A percentile compares a stretch with the other conserved stretches of the same genome.
Evolutionary conservation across 805 yeast genomes (phyloP).

Genomic region (Ogataea pilisensis): DNA sequence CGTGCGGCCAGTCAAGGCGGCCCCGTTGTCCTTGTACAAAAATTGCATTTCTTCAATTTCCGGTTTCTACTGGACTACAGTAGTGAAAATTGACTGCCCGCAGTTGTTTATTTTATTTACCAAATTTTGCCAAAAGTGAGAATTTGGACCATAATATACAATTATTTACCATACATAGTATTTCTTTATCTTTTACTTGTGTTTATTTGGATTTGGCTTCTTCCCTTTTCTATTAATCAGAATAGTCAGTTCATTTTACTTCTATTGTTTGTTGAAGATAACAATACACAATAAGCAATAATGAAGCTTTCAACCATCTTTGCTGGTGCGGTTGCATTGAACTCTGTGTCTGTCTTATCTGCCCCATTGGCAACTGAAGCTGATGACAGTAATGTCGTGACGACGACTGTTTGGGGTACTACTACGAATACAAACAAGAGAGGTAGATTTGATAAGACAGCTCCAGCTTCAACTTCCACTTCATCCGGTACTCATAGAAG

Average conservation of each 20-base stretch:
- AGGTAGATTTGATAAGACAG: slow-evolving; percentile 54
- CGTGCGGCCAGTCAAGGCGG: too few relatives aligned
- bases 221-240: not conserved
- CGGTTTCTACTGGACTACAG: not conserved
- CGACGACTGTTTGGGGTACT: slow-evolving; percentile 33
- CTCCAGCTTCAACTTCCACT: slow-evolving; percentile 27
- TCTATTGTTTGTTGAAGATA: not conserved
- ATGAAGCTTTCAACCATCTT: slow-evolving; percentile 42
- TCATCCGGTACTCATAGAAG: slow-evolving; percentile 39
- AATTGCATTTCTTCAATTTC: not conserved
- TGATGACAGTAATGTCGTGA: slow-evolving; percentile 23
- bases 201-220: not conserved
- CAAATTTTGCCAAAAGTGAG: too few relatives aligned
- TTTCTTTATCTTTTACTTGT: too few relatives aligned
- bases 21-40: not conserved
- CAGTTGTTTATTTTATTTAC: not conserved
- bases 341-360: slow-evolving; percentile 33
- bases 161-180: too few relatives aligned
- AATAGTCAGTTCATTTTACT: not conserved
- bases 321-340: slow-evolving; percentile 31
- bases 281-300: too few relatives aligned
- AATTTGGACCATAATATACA: too few relatives aligned
- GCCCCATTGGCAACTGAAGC: slow-evolving; percentile 31
- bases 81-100: not conserved
- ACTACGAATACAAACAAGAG: slow-evolving; percentile 31